Base-by-base conservation (phyloP, 192 early-diverging fungal species). In the Coemansia sp. region DNA sequence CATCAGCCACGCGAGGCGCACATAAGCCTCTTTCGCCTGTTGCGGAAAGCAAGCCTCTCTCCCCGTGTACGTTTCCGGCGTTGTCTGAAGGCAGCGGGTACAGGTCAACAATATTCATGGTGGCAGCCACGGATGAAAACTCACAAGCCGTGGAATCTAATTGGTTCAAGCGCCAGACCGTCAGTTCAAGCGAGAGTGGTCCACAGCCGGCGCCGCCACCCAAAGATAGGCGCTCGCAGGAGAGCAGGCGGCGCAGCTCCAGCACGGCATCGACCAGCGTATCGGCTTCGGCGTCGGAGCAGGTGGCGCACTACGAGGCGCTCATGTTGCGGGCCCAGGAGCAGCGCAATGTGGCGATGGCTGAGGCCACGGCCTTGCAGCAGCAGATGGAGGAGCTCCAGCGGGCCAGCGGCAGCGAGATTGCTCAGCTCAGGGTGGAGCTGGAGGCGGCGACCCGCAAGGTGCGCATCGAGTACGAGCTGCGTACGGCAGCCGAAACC, bases 401-500 rank as follows among this genome's bases (percentile, higher is more conserved):
- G 50, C 62, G 39, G 25, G 20, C 48, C 50, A 60, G 57, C 56
- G 47, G 43, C n/a, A 18, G 39, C 12, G 72, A 70, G 31, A 58
- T 79, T 23, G 47, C 47, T 36, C 37, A 42, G n/a, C 62, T 79
- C 36, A 37, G 48, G 18, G 47, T 25, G 11, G 72, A 79, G 52
- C 39, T 79, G 11, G 65, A 53, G 12, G 33, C 62, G 6, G 36
- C 68, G 6, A 47, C 48, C 18, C 72, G 52, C 59, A 73, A 74
- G 65, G 62, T 70, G 50, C 37, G 53, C 14, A 65, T 59, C 39
- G 77, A 79, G 65, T 79, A 74, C 43, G 72, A 79, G 58, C 62
- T 79, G 65, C 77, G 77, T 41, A 74, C 77, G 37, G 72, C 72
- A 6, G 77, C 77, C n/a, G 77, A 79, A 61, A 63, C 77, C 18